Conservation (phyloP, 2,329 filamentous ascomycete species). For the Blastomyces parvus region DNA sequence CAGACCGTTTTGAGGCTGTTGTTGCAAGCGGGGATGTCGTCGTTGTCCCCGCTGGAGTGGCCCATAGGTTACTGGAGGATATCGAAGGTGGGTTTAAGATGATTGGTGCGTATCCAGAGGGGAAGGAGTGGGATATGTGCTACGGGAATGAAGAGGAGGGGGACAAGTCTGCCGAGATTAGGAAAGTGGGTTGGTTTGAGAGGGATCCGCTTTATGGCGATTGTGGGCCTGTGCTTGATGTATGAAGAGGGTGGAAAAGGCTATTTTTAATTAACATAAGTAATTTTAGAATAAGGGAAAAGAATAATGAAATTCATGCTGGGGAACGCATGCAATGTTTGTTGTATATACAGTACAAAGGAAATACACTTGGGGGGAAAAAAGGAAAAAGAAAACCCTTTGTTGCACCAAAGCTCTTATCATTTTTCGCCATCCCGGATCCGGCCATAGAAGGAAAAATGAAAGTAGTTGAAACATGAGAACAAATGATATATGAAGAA, state of each 20-base stretch:
- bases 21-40: slow-evolving; percentile 54
- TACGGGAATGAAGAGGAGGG: slow-evolving; percentile 51
- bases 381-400: not conserved
- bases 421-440: slow-evolving; percentile 5
- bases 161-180: slow-evolving; percentile 42
- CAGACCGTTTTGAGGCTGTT: slow-evolving; percentile 45
- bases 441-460: not conserved
- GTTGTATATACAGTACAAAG: not conserved
- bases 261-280: no score
- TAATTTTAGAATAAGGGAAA: not conserved
- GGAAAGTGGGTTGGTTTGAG: slow-evolving; percentile 46
- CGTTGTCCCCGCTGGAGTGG: slow-evolving; percentile 56
- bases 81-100: slow-evolving; percentile 49
- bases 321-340: slow-evolving; percentile 7
- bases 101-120: slow-evolving; percentile 56
- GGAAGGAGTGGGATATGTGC: slow-evolving; percentile 59
- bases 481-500: not conserved
- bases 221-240: slow-evolving; percentile 40
- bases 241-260: not conserved
- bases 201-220: slow-evolving; percentile 53
- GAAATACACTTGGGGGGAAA: slow-evolving; percentile 4
- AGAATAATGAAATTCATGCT: not conserved
- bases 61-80: slow-evolving; percentile 54
- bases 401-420: not conserved
- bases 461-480: slow-evolving; percentile 1